These are phyloP conservation scores for Cercospora sp. DNA, from an alignment of 2,329 filamentous ascomycete genomes.

Conservation along the genomic window DNA sequence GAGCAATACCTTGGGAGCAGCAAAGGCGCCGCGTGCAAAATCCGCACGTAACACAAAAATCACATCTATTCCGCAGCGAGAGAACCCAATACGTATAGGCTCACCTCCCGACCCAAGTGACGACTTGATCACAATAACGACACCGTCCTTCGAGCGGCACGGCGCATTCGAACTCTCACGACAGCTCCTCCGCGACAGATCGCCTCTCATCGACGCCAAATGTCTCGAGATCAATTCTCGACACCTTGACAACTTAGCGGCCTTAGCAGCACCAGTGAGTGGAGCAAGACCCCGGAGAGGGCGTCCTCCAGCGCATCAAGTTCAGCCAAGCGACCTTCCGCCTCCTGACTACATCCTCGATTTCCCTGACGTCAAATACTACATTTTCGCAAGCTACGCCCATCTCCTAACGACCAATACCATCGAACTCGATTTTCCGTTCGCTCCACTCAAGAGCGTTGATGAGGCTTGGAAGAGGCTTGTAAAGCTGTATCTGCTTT, in stretches of 20 bases:
- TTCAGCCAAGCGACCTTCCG: not conserved
- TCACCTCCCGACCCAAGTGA: not conserved
- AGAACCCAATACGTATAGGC: not conserved
- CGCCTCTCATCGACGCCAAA: not conserved
- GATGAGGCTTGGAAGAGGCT: slow-evolving; percentile 11
- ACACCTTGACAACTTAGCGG: not conserved
- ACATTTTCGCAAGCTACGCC: not conserved
- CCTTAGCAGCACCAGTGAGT: not conserved
- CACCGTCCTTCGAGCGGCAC: not conserved
- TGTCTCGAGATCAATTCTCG: not conserved
- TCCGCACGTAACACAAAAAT: not conserved
- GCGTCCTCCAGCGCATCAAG: not conserved
- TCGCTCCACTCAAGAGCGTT: not conserved
- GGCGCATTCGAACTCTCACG: not conserved
- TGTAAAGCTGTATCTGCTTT: not conserved
- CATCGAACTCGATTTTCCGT: slow-evolving; percentile 2
- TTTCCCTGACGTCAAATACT: not conserved
- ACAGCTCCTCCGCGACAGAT: not conserved
- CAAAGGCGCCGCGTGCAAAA: not conserved
- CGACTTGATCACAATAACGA: not conserved
- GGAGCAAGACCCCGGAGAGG: not conserved
- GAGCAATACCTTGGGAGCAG: not conserved
- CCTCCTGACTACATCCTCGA: not conserved
- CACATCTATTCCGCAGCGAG: not conserved
- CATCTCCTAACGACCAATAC: not conserved